Evolutionary conservation across 2,329 filamentous ascomycete species (phyloP).

Genomic region (Fusarium annulatum): DNA sequence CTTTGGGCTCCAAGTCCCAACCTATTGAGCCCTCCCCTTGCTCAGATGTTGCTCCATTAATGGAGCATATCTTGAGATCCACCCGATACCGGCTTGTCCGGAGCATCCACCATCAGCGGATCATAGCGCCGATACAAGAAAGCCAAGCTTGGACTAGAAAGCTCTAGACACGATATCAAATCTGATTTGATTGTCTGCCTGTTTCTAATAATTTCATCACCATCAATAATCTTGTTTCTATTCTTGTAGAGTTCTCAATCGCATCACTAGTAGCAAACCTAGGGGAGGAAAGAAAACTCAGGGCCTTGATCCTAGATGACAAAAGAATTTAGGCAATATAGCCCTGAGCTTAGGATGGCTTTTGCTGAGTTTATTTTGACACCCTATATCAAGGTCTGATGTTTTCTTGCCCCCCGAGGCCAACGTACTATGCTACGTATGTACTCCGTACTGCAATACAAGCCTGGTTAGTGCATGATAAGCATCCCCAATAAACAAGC

Average conservation of each 20-base stretch:
- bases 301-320: no score
- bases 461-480: conserved; percentile 16
- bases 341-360: no score
- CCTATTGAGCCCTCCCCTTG: background rate
- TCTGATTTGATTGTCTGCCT: background rate
- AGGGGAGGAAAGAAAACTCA: no score
- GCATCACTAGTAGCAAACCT: no score
- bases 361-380: no score
- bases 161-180: conserved; percentile 16
- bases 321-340: no score
- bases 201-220: conserved; percentile 16
- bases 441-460: no score
- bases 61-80: conserved; percentile 9
- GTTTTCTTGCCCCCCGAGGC: no score
- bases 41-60: background rate
- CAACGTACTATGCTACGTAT: no score
- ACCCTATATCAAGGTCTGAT: no score
- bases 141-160: conserved; percentile 31
- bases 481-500: background rate
- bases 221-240: background rate
- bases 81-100: conserved; percentile 31
- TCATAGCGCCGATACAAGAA: conserved; percentile 25
- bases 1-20: conserved; percentile 31
- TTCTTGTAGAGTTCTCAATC: conserved; percentile 6
- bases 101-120: conserved; percentile 20